Evolutionary conservation across 2,329 filamentous ascomycete species (phyloP), one percentile per base, ranked within the genome.

Genomic region (Exserohilum turcica): DNA sequence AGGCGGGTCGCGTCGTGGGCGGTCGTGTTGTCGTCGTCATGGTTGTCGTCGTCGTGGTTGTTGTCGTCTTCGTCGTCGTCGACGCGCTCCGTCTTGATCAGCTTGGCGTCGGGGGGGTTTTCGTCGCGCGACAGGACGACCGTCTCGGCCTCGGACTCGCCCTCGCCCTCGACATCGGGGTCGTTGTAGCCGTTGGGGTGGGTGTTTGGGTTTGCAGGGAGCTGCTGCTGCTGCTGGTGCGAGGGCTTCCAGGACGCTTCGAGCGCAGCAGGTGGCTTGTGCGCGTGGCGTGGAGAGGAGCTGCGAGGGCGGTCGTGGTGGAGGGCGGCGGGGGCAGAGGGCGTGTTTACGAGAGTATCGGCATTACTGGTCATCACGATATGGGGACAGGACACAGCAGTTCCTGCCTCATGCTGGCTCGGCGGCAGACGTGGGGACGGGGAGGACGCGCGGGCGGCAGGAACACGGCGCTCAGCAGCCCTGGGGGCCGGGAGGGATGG

Each of bases 101-200:
- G 53, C 65, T 74, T 74, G 57, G 70, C 72, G 57, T 73, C 70
- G 48, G 72, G 69, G 31, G 70, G 62, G 48, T 72, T 70, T 61
- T 79, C 75, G 56, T 77, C 73, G 28, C 76, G 72, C 43, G 63
- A 57, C 43, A 79, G 72, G 32, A 80, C 77, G 52, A 80, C 74
- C 28, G 79, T 81, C 68, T 81, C 79, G 45, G 79, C 79, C 66
- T 81, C 79, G 13, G 78, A 80, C 59, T 79, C 76, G 59, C 74
- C 75, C 59, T 79, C 76, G 59, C 74, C 75, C 47, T 73, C 70
- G 29, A 70, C 74, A 53, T 76, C 72, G 39, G 69, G 65, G 35
- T 61, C 44, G 49, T 64, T 55, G 57, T 68, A 54, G 60, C 64
- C 68, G 56, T 73, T 65, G 36, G 57, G 49, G 21, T 27, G 21